phyloP scores from a whole-genome alignment of 2,329 filamentous ascomycete genomes.

The Curvularia eragrostidis region DNA sequence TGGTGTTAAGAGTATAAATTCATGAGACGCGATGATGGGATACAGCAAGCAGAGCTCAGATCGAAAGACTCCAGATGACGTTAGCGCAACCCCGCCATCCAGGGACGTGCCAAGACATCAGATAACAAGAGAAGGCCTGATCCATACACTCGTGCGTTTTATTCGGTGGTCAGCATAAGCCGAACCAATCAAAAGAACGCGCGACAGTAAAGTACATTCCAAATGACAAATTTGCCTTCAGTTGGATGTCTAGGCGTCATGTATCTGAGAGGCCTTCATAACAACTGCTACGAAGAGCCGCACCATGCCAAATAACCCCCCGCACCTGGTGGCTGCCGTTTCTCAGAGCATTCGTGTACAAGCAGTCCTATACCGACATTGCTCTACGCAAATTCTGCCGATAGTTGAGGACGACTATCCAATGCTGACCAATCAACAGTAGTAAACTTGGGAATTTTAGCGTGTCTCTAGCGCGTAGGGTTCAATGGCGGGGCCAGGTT shows the following conservation, averaged over 20 bases:
- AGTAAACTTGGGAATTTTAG: neutral
- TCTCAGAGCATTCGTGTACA: neutral
- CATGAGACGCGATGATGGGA: conserved; percentile 12
- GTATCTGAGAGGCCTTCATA: neutral
- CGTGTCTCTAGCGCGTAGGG: neutral
- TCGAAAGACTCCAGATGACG: conserved; percentile 16
- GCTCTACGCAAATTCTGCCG: neutral
- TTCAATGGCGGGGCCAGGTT: neutral
- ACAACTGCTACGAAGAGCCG: too few species aligned
- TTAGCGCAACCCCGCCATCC: conserved; percentile 12
- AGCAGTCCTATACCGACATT: neutral
- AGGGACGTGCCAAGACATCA: conserved; percentile 6
- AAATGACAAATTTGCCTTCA: neutral
- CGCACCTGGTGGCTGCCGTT: neutral
- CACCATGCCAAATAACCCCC: neutral
- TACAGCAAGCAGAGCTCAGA: conserved; percentile 4
- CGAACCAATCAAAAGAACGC: neutral
- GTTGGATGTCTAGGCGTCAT: neutral
- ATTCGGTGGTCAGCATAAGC: neutral
- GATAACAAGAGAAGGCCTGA: neutral
- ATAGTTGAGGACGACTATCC: neutral
- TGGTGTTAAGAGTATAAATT: conserved; percentile 8
- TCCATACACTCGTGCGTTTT: neutral
- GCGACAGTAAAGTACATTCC: neutral
- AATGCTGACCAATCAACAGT: neutral